Evolutionary conservation across 2,329 filamentous ascomycete genomes (phyloP).

Genomic region (Aureobasidium sp.): DNA sequence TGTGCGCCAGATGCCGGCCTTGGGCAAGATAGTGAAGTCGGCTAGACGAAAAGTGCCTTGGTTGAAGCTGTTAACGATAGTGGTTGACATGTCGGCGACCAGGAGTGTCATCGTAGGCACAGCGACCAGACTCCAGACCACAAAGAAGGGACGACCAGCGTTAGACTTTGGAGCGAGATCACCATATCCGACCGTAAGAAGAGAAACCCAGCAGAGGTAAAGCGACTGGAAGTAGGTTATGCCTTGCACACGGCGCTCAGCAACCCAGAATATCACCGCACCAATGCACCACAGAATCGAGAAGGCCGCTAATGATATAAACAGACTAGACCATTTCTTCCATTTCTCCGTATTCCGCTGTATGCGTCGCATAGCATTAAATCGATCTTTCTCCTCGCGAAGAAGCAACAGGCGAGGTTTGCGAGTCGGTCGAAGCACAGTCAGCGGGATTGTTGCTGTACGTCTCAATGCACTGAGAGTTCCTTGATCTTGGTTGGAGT

Average conservation of each 20-base stretch:
- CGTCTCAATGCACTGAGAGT: neutral
- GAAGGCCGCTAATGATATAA: conserved; percentile 61
- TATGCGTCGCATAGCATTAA: conserved; percentile 60
- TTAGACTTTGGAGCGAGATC: conserved; percentile 72
- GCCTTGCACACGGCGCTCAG: conserved; percentile 47
- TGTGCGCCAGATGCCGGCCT: conserved; percentile 48
- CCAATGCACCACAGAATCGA: conserved; percentile 72
- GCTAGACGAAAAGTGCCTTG: conserved; percentile 54
- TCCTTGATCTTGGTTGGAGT: neutral
- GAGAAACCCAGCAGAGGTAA: conserved; percentile 78
- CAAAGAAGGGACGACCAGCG: conserved; percentile 75
- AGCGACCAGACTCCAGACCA: conserved; percentile 85
- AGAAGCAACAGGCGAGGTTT: conserved; percentile 49
- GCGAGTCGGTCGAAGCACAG: conserved; percentile 16
- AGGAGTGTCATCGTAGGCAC: conserved; percentile 84
- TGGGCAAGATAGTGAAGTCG: conserved; percentile 60
- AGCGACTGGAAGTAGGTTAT: conserved; percentile 73
- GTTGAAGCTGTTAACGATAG: conserved; percentile 63
- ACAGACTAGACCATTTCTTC: conserved; percentile 67
- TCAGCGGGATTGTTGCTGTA: conserved; percentile 19
- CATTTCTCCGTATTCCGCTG: conserved; percentile 58
- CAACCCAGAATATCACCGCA: conserved; percentile 64
- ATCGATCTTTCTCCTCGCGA: conserved; percentile 42
- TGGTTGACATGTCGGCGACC: conserved; percentile 77
- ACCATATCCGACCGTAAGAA: conserved; percentile 84